phyloP scores from a whole-genome alignment of 2,329 filamentous ascomycete genomes.

The Macrophomina phaseolina region DNA sequence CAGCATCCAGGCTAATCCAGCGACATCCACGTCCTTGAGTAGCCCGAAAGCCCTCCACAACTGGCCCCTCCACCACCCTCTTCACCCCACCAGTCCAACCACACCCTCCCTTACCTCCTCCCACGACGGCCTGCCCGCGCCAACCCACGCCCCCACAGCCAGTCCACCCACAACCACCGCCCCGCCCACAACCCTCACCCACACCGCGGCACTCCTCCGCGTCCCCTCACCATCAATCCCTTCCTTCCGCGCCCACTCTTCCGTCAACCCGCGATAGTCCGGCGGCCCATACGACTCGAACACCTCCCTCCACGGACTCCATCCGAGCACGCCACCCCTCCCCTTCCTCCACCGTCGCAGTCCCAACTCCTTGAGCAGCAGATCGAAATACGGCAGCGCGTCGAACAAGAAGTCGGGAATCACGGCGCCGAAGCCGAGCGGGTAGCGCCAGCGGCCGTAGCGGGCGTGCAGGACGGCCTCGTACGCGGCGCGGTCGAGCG shows the following conservation, averaged over 20 bases:
- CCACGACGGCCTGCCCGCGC: background rate
- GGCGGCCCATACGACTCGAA: constrained; percentile 35
- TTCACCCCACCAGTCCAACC: background rate
- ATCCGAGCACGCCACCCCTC: background rate
- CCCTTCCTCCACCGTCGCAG: constrained; percentile 32
- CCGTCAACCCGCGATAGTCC: constrained; percentile 37
- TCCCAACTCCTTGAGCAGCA: constrained; percentile 13
- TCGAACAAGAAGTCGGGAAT: constrained; percentile 42
- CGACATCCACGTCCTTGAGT: no score
- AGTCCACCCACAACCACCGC: background rate
- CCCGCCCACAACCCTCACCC: background rate
- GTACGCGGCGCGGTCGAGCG: background rate
- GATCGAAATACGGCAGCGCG: constrained; percentile 35
- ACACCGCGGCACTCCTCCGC: background rate
- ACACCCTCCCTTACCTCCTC: background rate
- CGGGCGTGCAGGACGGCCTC: constrained; percentile 41
- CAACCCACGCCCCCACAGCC: background rate
- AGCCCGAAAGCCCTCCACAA: no score
- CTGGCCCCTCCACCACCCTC: background rate
- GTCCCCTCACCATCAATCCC: background rate
- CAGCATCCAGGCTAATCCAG: no score
- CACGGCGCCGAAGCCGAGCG: constrained; percentile 36
- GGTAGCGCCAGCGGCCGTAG: constrained; percentile 40
- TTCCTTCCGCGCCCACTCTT: constrained; percentile 32
- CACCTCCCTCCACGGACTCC: constrained; percentile 33